Evolutionary conservation across 495 filamentous ascomycete species (phyloP), one percentile per base, ranked within the genome.

Genomic region (Trichoderma parareesei): DNA sequence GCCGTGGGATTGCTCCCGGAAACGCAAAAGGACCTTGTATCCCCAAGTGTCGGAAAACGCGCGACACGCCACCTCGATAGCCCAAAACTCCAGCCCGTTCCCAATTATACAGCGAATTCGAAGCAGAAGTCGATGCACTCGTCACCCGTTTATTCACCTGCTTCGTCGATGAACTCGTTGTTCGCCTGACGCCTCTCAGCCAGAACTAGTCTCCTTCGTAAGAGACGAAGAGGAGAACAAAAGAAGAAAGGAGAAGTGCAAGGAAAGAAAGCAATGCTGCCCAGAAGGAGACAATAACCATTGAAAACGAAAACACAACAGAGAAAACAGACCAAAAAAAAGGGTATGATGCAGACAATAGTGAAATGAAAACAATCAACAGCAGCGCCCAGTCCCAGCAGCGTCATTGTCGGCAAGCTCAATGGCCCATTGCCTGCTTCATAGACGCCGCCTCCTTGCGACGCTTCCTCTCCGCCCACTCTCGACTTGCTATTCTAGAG

Each of bases 391-490:
- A 57, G 27, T 27, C 8, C 11, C 11, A 13, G 53, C 18, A 13
- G 7, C 16, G 53, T 57, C 27, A 57, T 35, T 4, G 7, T 7
- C 27, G 27, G 1, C 27, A 27, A 2, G 27, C 27, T 27, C 27
- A 27, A 27, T 27, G 27, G 2, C 27, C 38, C 53, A 33, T 2
- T 14, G 20, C 46, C 63, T 20, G 33, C 14, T 46, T 46, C 16
- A 38, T 14, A 18, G 64, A 33, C 60, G 67, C 53, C 61, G 67
- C 53, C 65, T 76, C 76, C 74, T 72, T 81, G 55, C 68, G 68
- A 71, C 74, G 77, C 77, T 89, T 83, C 77, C 81, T 87, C 74
- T 88, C 86, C 4, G 87, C 87, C 88, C 88, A 91, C 74, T 87
- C 84, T 42, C 88, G 74, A 64, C 85, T 86, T 61, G 83, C 77